These are phyloP conservation scores for Xanthoparmelia taractica DNA, from an alignment of 495 filamentous ascomycete species.

Conservation along the genomic window DNA sequence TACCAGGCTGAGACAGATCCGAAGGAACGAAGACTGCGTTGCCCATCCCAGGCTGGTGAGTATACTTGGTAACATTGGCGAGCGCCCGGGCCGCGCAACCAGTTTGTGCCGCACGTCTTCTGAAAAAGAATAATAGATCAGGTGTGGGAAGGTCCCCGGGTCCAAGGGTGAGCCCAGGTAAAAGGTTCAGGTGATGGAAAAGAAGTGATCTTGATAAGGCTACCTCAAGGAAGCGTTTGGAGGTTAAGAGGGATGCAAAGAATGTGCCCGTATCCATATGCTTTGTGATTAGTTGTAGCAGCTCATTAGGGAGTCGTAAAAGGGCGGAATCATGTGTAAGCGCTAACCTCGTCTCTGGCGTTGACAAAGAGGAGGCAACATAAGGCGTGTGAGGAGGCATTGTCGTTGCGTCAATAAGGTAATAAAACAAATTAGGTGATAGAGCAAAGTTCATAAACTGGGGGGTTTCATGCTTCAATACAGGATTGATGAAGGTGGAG, in stretches of 20 bases:
- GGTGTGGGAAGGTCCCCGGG: conserved; percentile 17
- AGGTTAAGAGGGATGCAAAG: conserved; percentile 23
- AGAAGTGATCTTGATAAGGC: conserved; percentile 17
- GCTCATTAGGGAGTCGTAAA: conserved; percentile 19
- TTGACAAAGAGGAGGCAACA: not conserved
- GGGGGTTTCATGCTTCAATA: not conserved
- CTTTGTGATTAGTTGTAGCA: conserved; percentile 22
- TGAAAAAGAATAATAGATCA: conserved; percentile 16
- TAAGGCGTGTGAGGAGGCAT: not conserved
- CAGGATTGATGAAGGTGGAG: not conserved
- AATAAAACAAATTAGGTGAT: not conserved
- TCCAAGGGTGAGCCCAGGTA: conserved; percentile 23
- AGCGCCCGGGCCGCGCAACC: conserved; percentile 22
- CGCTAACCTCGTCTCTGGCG: not conserved
- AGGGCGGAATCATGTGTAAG: conserved; percentile 6
- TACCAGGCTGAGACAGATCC: conserved; percentile 5
- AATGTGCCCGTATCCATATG: conserved; percentile 24
- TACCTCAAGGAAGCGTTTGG: conserved; percentile 18
- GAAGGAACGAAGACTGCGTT: conserved; percentile 14
- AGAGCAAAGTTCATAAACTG: not conserved
- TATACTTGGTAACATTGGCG: conserved; percentile 18
- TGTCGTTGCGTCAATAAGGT: not conserved
- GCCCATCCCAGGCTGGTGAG: conserved; percentile 7
- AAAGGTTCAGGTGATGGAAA: conserved; percentile 13
- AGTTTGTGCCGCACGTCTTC: conserved; percentile 18